Base-by-base conservation (phyloP, 805 yeast genomes). In the Hyphopichia homilentoma region DNA sequence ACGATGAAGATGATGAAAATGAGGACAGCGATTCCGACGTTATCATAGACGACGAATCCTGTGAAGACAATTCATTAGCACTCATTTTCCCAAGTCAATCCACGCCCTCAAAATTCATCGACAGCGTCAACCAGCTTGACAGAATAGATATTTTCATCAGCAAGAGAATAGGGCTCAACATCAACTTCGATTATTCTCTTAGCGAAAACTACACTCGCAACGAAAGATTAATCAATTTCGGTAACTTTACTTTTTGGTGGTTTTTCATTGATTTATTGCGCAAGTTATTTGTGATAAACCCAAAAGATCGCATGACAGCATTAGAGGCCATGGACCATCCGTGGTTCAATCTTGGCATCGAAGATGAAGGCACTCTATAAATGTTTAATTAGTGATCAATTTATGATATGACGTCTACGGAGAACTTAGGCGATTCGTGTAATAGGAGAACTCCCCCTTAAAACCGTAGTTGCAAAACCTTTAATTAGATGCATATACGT, bases 191-290 rank as follows among this genome's bases (percentile, higher is more conserved):
- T 41, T 53, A 54, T 37, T 57, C 68, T 19, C 47, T 66, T 26
- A 61, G 64, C 32, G 52, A 48, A 23, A 67, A 66, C 41, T 66
- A 52, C 38, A 61, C 59, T 18, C 54, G 52, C 37, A 62, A 65
- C 36, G 57, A 54, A 40, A 55, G 59, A 35, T 59, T 46, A 67
- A 79, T 59, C 54, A 67, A 55, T 38, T 67, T 67, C 47, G 83
- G 82, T 27, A 76, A 79, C 35, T 82, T 82, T 52, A 70, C 76
- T 27, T 87, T 87, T 57, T 89, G 97, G 96, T 83, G 75, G 66
- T 74, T 73, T 58, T 88, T 88, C 54, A 61, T 67, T 28, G 72
- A 67, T 36, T 48, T 67, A 30, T 46, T 66, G 17, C 48, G 51
- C 20, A 61, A 64, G 37, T 46, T 67, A 33, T 61, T 67, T 35